A percentile compares a stretch with the other conserved stretches of the same genome.
phyloP scores from a whole-genome alignment of 108 stramenopile species.

The Skeletonema potamos region DNA sequence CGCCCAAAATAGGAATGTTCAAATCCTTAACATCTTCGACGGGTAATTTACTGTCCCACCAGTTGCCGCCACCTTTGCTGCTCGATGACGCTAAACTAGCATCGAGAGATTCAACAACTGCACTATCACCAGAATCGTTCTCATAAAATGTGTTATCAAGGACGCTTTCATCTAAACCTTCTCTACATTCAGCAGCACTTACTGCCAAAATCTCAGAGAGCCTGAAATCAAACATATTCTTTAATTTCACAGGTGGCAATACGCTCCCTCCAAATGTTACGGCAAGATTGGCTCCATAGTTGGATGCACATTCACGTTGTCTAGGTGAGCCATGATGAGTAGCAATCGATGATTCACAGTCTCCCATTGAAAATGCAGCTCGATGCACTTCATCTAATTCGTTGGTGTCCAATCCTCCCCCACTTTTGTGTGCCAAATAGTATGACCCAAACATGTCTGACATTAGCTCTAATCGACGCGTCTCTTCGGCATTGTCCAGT shows the following conservation, averaged over 20 bases:
- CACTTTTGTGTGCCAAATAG: conserved; percentile 16
- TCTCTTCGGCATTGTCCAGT: conserved; percentile 7
- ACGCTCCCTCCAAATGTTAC: not conserved
- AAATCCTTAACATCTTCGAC: not conserved
- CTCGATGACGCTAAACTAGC: not conserved
- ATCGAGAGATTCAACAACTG: no score
- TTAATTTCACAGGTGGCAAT: not conserved
- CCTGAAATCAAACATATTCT: not conserved
- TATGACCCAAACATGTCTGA: conserved; percentile 38
- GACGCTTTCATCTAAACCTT: not conserved
- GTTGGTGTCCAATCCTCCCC: conserved; percentile 11
- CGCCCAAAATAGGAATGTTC: not conserved
- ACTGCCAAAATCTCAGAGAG: not conserved
- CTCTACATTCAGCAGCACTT: not conserved
- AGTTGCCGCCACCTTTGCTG: not conserved
- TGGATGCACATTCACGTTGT: conserved; percentile 43
- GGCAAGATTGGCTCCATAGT: conserved; percentile 31
- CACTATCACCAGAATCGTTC: not conserved
- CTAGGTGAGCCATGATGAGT: conserved; percentile 39
- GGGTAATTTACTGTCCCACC: not conserved
- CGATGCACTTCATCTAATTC: conserved; percentile 10
- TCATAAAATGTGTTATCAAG: not conserved
- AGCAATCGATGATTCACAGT: conserved; percentile 16
- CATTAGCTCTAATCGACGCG: conserved; percentile 34
- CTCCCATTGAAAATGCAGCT: conserved; percentile 33